Base-by-base conservation (phyloP, 371 early-diverging fungal species). In the Dipsacomyces acuminosporus region DNA sequence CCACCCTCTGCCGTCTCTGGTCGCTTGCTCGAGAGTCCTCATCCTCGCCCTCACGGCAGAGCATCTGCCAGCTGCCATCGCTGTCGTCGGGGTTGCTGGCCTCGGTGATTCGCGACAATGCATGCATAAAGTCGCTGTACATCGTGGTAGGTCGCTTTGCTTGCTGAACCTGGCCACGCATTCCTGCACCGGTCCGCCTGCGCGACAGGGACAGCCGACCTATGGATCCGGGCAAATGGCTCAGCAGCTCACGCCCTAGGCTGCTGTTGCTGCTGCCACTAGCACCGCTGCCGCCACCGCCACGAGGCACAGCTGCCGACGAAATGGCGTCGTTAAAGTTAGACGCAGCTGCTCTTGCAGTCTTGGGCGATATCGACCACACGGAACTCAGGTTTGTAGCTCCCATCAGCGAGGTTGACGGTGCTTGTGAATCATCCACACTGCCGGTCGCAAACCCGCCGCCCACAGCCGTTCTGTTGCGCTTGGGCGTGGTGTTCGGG, bases 81-180 rank as follows among this genome's bases (percentile, higher is more conserved):
- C 41, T 34, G 5, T 45, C 64, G 15, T 54, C 64, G 11, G 15
- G 3, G 15, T 47, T 5, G 14, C 20, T 20, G 43, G 40, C 24
- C 35, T 58, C 64, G n/a, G 21, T 47, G 23, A 61, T 61, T 2
- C 50, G 46, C 46, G 54, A 34, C 34, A 61, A 25, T 26, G 50
- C 22, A 24, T 54, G 48, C 26, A 33, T 34, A 35, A 44, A 42
- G 36, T 46, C 61, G 15, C 26, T 18, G 11, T 43, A n/a, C 9
- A 44, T 14, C 18, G 41, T 38, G 38, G 38, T n/a, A 5, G 38
- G 17, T 13, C 38, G 4, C 11, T 30, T 5, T 30, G 7, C 30
- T 11, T 30, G 30, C 11, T 30, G 30, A n/a, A n/a, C n/a, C 30
- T 5, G 30, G 7, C 7, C 11, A 11, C 30, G 30, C 30, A 30